Percentiles rank a stretch among this genome's conserved stretches.
These are phyloP conservation scores for Russula olivacea DNA, from an alignment of 768 basidiomycete genomes.

Conservation along the genomic window DNA sequence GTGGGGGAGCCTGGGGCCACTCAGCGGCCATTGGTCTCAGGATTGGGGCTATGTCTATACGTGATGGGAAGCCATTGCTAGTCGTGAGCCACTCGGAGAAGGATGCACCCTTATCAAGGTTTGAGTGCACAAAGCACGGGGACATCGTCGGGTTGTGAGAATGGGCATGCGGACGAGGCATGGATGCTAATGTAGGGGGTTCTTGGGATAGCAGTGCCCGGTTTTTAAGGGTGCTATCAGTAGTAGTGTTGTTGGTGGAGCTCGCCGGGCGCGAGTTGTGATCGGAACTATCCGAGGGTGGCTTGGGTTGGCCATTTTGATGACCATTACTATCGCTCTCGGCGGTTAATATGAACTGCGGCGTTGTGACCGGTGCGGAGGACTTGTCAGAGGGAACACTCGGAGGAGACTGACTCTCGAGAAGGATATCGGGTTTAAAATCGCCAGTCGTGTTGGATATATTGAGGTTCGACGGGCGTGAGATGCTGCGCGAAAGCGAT, in stretches of 20 bases:
- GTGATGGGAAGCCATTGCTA: conserved; percentile 26
- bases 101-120: conserved; percentile 77
- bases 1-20: conserved; percentile 24
- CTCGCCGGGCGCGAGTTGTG: background rate
- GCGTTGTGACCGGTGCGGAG: background rate
- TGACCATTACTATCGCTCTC: background rate
- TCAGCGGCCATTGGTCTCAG: conserved; percentile 32
- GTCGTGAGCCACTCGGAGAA: conserved; percentile 63
- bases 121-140: conserved; percentile 91
- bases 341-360: background rate
- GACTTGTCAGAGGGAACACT: conserved; percentile 7
- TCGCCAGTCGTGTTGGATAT: conserved; percentile 30
- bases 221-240: background rate
- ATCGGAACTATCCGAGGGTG: background rate
- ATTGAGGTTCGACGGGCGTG: conserved; percentile 34
- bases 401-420: conserved; percentile 35
- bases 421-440: conserved; percentile 35
- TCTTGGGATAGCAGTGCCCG: conserved; percentile 11
- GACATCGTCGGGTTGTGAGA: conserved; percentile 45
- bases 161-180: conserved; percentile 23
- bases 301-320: background rate
- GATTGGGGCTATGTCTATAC: conserved; percentile 48
- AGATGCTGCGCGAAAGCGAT: conserved; percentile 36
- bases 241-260: background rate
- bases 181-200: conserved; percentile 1